Base-by-base conservation (phyloP, 2,329 filamentous ascomycete species). In the Fusarium veterinarium region DNA sequence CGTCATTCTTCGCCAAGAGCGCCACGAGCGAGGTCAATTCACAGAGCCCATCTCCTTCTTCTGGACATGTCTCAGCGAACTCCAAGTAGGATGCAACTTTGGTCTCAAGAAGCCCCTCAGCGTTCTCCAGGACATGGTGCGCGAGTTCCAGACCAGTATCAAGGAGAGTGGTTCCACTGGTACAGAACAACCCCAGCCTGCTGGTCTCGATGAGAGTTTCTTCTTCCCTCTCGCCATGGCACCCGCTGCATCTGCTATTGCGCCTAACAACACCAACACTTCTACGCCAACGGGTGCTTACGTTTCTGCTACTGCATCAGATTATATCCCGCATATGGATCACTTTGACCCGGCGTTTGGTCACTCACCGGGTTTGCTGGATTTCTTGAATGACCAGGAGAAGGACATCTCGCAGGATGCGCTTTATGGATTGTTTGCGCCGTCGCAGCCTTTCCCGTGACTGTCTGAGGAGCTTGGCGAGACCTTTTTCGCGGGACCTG, bases 41-140 rank as follows among this genome's bases (percentile, higher is more conserved):
- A 79, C 68, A 3, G 79, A 82, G n/a, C 72, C 73, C 17, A 82
- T 83, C 19, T 77, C 74, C 11, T 83, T 82, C 67, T 82, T 83
- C 71, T 83, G 80, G 80, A 79, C 75, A 19, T 80, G 77, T 35
- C 77, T 83, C 40, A 78, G 76, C 35, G 81, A 82, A 33, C 64
- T 82, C 13, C 79, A 82, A 53, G 65, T 76, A 2, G 81, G 81
- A 9, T 81, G 81, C 62, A 80, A 82, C 55, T 79, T 80, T 61
- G 81, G 81, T 28, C 71, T 83, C n/a, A 78, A 80, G 64, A 81
- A 80, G 37, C 81, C 81, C 20, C 71, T 82, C 17, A 72, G 72
- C 5, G 78, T 82, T 35, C 67, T 82, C 0, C 76, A 79, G 45
- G 77, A 81, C 11, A 80, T 81, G 77, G 77, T 80, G 8, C 75